A percentile compares a stretch with the other conserved stretches of the same genome.
phyloP scores from a whole-genome alignment of 257 asterid species.

The Solanum habrochaites region DNA sequence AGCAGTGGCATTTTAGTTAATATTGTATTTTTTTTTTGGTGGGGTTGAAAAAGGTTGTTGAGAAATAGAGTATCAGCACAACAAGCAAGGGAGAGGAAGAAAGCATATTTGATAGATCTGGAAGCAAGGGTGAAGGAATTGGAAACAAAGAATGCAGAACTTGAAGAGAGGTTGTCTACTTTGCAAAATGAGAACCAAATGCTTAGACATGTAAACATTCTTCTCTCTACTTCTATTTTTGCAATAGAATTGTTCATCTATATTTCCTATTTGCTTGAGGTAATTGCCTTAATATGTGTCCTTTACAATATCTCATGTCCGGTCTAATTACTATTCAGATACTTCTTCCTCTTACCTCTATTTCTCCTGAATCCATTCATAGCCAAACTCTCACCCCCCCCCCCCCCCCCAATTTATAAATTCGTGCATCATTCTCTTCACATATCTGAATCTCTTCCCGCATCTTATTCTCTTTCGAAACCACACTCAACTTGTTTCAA shows the following conservation, averaged over 20 bases:
- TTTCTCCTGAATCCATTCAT: too few relatives aligned
- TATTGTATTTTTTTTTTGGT: background rate
- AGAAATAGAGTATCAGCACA: slow-evolving; percentile 99
- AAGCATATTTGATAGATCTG: slow-evolving; percentile 81
- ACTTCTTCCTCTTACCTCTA: background rate
- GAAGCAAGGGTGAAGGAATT: slow-evolving; percentile 80
- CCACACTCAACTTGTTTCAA: background rate
- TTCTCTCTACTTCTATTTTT: background rate
- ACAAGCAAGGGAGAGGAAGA: slow-evolving; percentile 99
- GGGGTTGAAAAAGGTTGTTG: slow-evolving; percentile 49
- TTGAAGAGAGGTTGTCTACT: slow-evolving; percentile 86
- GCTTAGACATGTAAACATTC: slow-evolving; percentile 76
- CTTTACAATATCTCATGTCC: background rate
- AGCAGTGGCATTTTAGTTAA: background rate
- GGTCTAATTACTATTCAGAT: background rate
- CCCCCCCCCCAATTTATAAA: accelerated
- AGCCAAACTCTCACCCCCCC: background rate
- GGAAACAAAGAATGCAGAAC: slow-evolving; percentile 92
- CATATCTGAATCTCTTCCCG: background rate
- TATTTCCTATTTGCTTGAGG: background rate
- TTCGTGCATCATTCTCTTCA: background rate
- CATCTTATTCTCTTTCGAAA: background rate
- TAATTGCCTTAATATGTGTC: background rate
- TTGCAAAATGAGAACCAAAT: slow-evolving; percentile 95
- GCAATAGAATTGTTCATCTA: background rate